Evolutionary conservation across 768 basidiomycete species (phyloP).

Genomic region (Russula vinacea): DNA sequence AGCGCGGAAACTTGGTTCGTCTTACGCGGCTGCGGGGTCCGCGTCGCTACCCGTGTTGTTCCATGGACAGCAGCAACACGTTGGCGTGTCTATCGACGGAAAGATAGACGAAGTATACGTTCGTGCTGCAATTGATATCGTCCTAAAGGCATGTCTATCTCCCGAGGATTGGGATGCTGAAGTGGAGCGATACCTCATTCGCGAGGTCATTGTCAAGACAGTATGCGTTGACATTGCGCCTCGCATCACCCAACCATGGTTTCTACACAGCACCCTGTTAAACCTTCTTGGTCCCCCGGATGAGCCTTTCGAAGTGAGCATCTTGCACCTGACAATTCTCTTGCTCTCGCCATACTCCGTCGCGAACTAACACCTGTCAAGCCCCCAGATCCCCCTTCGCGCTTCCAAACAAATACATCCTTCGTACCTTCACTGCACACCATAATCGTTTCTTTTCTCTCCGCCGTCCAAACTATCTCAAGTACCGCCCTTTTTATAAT

Average conservation of each 20-base stretch:
- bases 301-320: constrained; percentile 17
- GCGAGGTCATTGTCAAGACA: constrained; percentile 80
- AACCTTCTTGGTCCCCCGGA: constrained; percentile 54
- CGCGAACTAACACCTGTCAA: constrained; percentile 26
- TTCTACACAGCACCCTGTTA: constrained; percentile 69
- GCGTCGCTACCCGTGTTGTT: constrained; percentile 65
- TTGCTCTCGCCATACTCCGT: not conserved
- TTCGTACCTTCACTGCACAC: constrained; percentile 43
- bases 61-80: constrained; percentile 79
- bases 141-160: constrained; percentile 72
- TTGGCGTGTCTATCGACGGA: constrained; percentile 70
- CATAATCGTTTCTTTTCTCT: constrained; percentile 66
- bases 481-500: constrained; percentile 65
- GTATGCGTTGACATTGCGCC: constrained; percentile 54
- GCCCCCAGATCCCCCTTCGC: constrained; percentile 33
- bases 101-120: constrained; percentile 70
- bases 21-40: constrained; percentile 68
- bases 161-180: constrained; percentile 75
- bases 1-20: constrained; percentile 54
- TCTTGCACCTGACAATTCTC: not conserved
- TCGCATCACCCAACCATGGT: constrained; percentile 84
- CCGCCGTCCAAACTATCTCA: constrained; percentile 69
- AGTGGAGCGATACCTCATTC: constrained; percentile 74
- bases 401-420: constrained; percentile 32
- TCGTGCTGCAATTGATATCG: constrained; percentile 71